phyloP scores from a whole-genome alignment of 345 rosid genomes.

The Isatis tinctoria region DNA sequence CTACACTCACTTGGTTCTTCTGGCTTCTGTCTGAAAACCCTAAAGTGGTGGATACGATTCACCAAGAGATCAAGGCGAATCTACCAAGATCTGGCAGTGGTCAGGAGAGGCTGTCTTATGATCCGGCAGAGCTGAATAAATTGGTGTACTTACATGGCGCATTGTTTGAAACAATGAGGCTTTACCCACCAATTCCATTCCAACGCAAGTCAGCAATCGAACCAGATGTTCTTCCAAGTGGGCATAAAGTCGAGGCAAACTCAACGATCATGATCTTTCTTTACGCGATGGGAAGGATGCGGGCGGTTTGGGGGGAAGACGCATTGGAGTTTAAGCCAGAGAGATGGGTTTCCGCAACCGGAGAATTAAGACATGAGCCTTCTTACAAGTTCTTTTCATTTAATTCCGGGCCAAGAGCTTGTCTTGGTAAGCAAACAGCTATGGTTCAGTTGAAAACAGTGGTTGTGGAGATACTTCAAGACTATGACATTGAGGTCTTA shows the following conservation, averaged over 20 bases:
- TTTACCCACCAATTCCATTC: neutral
- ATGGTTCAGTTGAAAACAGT: neutral
- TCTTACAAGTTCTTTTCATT: constrained; percentile 6
- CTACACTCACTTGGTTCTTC: neutral
- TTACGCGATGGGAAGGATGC: constrained; percentile 28
- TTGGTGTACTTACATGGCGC: neutral
- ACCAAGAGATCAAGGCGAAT: neutral
- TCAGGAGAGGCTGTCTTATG: neutral
- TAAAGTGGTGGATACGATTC: neutral
- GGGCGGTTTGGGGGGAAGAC: constrained; percentile 23
- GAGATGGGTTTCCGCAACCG: constrained; percentile 3
- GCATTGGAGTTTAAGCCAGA: constrained; percentile 8
- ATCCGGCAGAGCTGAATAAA: neutral
- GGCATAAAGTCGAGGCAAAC: neutral
- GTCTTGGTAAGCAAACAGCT: neutral
- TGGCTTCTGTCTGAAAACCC: neutral
- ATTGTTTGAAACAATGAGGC: neutral
- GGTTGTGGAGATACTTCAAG: neutral
- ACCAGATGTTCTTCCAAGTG: neutral
- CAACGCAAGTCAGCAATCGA: neutral
- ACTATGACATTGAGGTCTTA: neutral
- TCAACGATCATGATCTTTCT: neutral
- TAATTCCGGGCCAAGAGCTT: constrained; percentile 13
- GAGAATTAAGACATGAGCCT: neutral
- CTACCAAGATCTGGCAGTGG: neutral